These are phyloP conservation scores for Hygrocybe coccinea DNA, from an alignment of 768 basidiomycete genomes.

Conservation along the genomic window DNA sequence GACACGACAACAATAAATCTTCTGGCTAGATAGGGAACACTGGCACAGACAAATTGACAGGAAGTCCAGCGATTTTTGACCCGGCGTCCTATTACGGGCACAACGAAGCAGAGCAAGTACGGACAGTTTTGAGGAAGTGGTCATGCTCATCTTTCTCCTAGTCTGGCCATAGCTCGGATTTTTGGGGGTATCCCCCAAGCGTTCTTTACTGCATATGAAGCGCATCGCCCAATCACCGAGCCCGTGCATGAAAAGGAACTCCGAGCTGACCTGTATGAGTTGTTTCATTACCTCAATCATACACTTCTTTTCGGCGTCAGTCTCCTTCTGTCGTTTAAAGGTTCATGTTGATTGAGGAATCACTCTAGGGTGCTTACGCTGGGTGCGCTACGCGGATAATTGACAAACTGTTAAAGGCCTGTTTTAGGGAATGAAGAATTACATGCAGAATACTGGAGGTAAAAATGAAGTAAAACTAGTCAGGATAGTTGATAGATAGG, in stretches of 20 bases:
- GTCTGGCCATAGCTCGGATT: constrained; percentile 72
- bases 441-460: too few relatives aligned
- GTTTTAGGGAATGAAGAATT: neutral
- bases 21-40: constrained; percentile 62
- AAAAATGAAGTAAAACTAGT: too few relatives aligned
- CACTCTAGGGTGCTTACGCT: constrained; percentile 47
- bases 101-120: constrained; percentile 71
- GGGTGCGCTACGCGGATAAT: constrained; percentile 48
- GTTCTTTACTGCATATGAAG: constrained; percentile 65
- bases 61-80: constrained; percentile 67
- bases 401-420: constrained; percentile 21
- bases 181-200: constrained; percentile 67
- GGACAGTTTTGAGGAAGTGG: neutral
- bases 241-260: constrained; percentile 61
- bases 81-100: constrained; percentile 78
- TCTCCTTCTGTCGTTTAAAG: constrained; percentile 6
- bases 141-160: constrained; percentile 21
- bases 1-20: neutral
- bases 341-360: neutral
- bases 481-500: too few relatives aligned
- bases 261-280: constrained; percentile 64
- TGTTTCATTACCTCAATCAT: constrained; percentile 82
- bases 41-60: constrained; percentile 50
- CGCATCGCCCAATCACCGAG: constrained; percentile 55
- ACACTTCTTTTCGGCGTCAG: constrained; percentile 74